phyloP scores from a whole-genome alignment of 352 stramenopile genomes.

The Pythium phragmitis region DNA sequence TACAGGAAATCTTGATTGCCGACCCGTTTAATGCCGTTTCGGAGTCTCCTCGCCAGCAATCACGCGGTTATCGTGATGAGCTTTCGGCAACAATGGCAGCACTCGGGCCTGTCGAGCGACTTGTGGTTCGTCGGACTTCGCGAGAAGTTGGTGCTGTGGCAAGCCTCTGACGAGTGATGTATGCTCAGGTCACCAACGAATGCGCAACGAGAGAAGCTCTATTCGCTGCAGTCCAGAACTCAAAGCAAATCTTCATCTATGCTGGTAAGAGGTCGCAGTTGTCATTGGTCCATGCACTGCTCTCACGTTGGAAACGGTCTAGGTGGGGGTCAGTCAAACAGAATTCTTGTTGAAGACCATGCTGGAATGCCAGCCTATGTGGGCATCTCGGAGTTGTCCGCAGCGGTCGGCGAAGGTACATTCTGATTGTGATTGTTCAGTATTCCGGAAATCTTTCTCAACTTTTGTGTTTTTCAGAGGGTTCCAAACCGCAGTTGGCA shows the following conservation, averaged over 20 bases:
- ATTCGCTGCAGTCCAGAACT: slow-evolving; percentile 11
- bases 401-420: slow-evolving; percentile 13
- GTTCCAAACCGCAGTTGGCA: slow-evolving; percentile 6
- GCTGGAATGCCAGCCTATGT: slow-evolving; percentile 25
- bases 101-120: slow-evolving; percentile 39
- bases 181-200: slow-evolving; percentile 20
- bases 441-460: not conserved
- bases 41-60: slow-evolving; percentile 18
- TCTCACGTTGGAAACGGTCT: not conserved
- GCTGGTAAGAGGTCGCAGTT: slow-evolving; percentile 10
- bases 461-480: slow-evolving; percentile 1
- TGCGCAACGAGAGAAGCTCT: slow-evolving; percentile 26
- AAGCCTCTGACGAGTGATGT: not conserved
- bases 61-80: slow-evolving; percentile 46
- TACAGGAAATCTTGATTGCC: slow-evolving; percentile 38
- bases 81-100: slow-evolving; percentile 44
- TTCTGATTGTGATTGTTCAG: not conserved
- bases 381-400: slow-evolving; percentile 5
- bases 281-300: not conserved
- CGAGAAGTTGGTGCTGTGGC: not conserved
- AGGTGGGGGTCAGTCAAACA: slow-evolving; percentile 12
- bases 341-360: slow-evolving; percentile 25
- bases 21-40: slow-evolving; percentile 27
- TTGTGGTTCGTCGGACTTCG: slow-evolving; percentile 34
- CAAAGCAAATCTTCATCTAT: slow-evolving; percentile 22